Base-by-base conservation (phyloP, 371 early-diverging fungal species). In the Mortierella sp. region DNA sequence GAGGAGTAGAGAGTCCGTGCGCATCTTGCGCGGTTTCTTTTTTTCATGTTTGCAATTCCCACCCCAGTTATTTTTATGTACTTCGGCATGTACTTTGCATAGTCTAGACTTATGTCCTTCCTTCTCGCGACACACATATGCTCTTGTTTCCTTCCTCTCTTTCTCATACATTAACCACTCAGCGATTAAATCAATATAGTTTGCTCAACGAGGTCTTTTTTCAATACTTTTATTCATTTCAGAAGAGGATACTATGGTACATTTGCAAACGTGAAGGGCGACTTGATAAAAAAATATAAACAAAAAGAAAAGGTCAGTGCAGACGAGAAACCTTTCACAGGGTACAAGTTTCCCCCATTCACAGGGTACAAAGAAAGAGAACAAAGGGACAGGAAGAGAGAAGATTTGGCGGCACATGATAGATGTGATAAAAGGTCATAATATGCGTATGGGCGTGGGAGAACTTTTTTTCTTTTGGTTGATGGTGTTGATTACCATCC, bases 401-500 rank as follows among this genome's bases (percentile, higher is more conserved):
- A 50, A 16, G 50, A 16, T 16, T n/a, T n/a, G 16, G 11, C 2
- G 50, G 50, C 50, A 50, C 42, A 16, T 2, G 16, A 50, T 47
- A 47, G 47, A 47, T 47, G 47, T 47, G 47, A 47, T 47, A 47
- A 47, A 47, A 47, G 47, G 47, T 1, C 47, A 47, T 10, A 9
- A 13, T 47, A 47, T 47, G 47, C 47, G 9, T 47, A 38, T 38
- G 1, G 42, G 42, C 50, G 50, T 50, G 50, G 50, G 50, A 50
- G 50, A 50, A 16, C 50, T 16, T 50, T 50, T 50, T 21, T 6
- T 5, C n/a, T 2, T 55, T n/a, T n/a, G n/a, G 55, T 7, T 55
- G 16, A 14, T 50, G 14, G 2, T 11, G 16, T 34, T 44, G 26
- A 44, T 76, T 58, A 82, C 83, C 83, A 82, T 34, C 79, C 79